Base-by-base conservation (phyloP, 2,329 filamentous ascomycete species). In the Myriosclerotinia curreyana region DNA sequence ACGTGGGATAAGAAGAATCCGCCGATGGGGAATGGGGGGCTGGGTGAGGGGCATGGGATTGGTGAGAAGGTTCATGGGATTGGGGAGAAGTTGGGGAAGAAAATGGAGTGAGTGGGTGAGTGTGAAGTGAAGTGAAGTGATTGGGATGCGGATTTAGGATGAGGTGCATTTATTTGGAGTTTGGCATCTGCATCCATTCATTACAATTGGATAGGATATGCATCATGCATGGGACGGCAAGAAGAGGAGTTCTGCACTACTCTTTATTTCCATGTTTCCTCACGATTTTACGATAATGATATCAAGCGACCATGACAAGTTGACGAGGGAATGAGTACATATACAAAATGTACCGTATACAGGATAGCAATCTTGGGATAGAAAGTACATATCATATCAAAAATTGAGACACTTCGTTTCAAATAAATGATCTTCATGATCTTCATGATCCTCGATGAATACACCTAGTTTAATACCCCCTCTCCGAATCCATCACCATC, bases 1-100 rank as follows among this genome's bases (percentile, higher is more conserved):
- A 71, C 69, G 40, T 71, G 69, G 69, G 68, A 68, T 48, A 66
- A 48, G 25, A 61, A 62, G 22, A 66, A 66, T 52, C 34, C n/a
- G 1, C 48, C 44, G 44, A 60, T n/a, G 42, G 25, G 12, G 5
- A 55, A 25, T 40, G 36, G 42, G 22, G 51, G 40, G 50, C 0
- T n/a, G 31, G 20, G 20, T 1, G 31, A 53, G 17, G 22, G 36
- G 6, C 55, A 58, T 46, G 42, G 20, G 1, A 58, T 61, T 17
- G 55, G 42, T 0, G 55, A 58, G 14, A 44, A 31, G 15, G 42
- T 44, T 5, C 40, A 58, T 22, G 54, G 42, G 0, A 58, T 61
- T 20, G 55, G 42, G 4, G 55, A 59, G 20, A 46, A 31, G 22
- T 14, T 52, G 42, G 42, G 60, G 15, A 49, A 46, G 42, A 58